Conservation (phyloP, 139 green algal species). For the Astrephomene gubernaculifera region DNA sequence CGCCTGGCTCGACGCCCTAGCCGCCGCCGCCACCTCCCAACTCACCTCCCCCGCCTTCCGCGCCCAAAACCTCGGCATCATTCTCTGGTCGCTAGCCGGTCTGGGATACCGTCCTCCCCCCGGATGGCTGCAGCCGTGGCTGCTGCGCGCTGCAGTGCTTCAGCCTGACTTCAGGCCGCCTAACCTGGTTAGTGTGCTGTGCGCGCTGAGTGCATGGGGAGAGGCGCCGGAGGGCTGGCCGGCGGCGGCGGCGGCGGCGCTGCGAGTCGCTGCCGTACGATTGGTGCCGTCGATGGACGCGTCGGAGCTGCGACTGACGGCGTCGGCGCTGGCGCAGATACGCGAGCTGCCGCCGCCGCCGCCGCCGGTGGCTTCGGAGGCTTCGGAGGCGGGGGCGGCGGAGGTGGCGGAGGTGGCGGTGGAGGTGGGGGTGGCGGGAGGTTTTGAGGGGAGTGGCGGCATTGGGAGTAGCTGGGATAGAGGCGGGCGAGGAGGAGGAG, state of each 20-base stretch:
- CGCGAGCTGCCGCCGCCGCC: slow-evolving; percentile 5
- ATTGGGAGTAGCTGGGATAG: background rate
- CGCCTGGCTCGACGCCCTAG: slow-evolving; percentile 10
- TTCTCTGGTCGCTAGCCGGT: slow-evolving; percentile 32
- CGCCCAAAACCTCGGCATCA: slow-evolving; percentile 20
- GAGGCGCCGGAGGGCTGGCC: background rate
- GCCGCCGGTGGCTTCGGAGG: background rate
- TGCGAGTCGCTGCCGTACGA: background rate
- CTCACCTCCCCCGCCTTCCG: background rate
- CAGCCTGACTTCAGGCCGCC: background rate
- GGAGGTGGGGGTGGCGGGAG: background rate
- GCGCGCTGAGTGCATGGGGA: slow-evolving; percentile 17
- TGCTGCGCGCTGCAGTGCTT: background rate
- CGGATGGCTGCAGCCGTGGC: slow-evolving; percentile 32
- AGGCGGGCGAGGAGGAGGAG: background rate
- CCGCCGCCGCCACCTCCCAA: background rate
- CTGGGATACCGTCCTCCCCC: slow-evolving; percentile 35
- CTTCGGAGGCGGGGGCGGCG: background rate
- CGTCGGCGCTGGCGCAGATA: slow-evolving; percentile 36
- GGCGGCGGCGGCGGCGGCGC: background rate
- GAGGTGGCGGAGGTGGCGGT: background rate
- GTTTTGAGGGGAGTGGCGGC: background rate
- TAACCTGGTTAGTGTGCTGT: slow-evolving; percentile 33
- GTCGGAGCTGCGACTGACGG: slow-evolving; percentile 28
- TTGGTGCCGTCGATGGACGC: slow-evolving; percentile 7